Base-by-base conservation (phyloP, 1,139 yeast species). In the Pichiaceae sp. region DNA sequence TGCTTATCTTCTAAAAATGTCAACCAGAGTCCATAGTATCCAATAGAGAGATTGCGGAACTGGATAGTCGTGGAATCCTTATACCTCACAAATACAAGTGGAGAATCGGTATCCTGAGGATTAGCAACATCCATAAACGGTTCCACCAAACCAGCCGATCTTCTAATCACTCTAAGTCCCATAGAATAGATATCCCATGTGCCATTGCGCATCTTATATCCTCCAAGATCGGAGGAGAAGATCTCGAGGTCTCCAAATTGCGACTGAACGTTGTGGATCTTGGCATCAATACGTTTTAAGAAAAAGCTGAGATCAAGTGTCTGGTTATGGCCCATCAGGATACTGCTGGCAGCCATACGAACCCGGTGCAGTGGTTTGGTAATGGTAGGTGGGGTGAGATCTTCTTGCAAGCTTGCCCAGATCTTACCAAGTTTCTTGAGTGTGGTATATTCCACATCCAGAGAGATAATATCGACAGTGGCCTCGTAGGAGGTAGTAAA, bases 11-110 rank as follows among this genome's bases (percentile, higher is more conserved):
- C 36, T 38, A 58, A 47, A 38, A 51, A 39, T 45, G 49, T 38
- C 35, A 78, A 48, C 87, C 86, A 79, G 20, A 58, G 53, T 0
- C 85, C 72, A 48, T 72, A 70, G 43, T 76, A 77, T 30, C 73
- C 74, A 3, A 78, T 17, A 15, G 61, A 42, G 12, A 70, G 41
- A 38, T 73, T 70, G 33, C 70, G 59, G n/a, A 75, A 43, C 18
- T 64, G 59, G 2, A 75, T 38, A 19, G 67, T 72, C 3, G 55
- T 23, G 4, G 57, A 50, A 16, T 50, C 46, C 29, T 54, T 56
- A 6, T 51, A 41, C 36, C 54, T 59, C 1, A 56, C 14, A 12
- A 57, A 57, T 1, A 68, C 8, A 21, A 58, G 45, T 2, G 74
- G 74, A 2, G 49, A 44, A 9, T 49, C 48, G n/a, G 36, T 47